Conservation (phyloP, 805 yeast genomes). For the Starmerella apis region DNA sequence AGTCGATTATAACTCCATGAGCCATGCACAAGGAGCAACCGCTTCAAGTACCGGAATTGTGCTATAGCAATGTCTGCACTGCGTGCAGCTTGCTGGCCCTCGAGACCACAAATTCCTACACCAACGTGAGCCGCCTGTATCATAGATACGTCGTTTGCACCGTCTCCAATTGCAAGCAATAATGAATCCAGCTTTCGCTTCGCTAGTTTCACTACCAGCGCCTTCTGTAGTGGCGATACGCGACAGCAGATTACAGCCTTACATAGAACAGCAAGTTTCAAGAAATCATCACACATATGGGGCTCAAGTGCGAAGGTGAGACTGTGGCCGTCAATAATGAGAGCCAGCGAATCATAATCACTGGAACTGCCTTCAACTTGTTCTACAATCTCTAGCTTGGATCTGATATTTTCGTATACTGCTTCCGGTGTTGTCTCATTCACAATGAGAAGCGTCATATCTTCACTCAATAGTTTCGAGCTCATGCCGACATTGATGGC, state of each 20-base stretch:
- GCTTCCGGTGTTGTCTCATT: conserved; percentile 77
- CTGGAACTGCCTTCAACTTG: conserved; percentile 40
- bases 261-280: conserved; percentile 75
- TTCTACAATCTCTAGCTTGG: conserved; percentile 43
- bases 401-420: conserved; percentile 59
- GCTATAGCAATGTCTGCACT: conserved; percentile 97
- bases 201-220: conserved; percentile 88
- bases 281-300: conserved; percentile 63
- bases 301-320: conserved; percentile 74
- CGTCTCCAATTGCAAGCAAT: conserved; percentile 91
- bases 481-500: conserved; percentile 98
- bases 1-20: conserved; percentile 96
- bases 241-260: conserved; percentile 96
- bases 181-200: conserved; percentile 58
- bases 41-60: conserved; percentile 78
- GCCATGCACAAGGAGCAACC: conserved; percentile 84
- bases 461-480: conserved; percentile 85
- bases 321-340: conserved; percentile 90
- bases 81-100: conserved; percentile 98
- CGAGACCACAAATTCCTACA: conserved; percentile 98
- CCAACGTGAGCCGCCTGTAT: conserved; percentile 99
- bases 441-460: conserved; percentile 82
- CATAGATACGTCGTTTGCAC: conserved; percentile 98
- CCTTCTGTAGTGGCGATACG: conserved; percentile 95
- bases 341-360: conserved; percentile 70